Base-by-base conservation (phyloP, 495 filamentous ascomycete species). In the Daldinia loculata region DNA sequence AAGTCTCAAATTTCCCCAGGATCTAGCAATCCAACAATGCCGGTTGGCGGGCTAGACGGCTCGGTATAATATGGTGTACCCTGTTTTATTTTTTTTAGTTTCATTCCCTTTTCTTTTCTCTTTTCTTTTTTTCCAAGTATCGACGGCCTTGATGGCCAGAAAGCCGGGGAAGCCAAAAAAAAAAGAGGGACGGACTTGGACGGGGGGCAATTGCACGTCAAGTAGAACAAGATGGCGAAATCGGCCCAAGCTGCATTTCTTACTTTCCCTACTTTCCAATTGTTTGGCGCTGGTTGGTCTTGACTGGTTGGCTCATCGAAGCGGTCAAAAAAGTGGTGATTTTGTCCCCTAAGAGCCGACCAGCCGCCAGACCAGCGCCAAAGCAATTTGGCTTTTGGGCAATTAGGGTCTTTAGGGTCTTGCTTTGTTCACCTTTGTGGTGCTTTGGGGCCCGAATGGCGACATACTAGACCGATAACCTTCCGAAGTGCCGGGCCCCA, bases 381-480 rank as follows among this genome's bases (percentile, higher is more conserved):
- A 60, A 32, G 9, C 15, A 32, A 36, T 56, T 55, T 27, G 15
- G 24, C 52, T 69, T 59, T 53, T 56, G 36, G 45, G 24, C 30
- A 53, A 29, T 69, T 55, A 63, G 59, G 30, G 30, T 30, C 30
- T 69, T 69, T 69, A 29, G 17, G 41, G 27, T 56, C 34, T 60
- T 62, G 51, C 41, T 61, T 67, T 39, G 9, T 61, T 56, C 56
- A 60, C 60, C 15, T 65, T 70, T 58, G 61, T 61, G 51, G 70
- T 72, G 70, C 66, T 69, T 66, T 69, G 41, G 50, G 56, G 61
- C 51, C 70, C 56, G 56, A 69, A 73, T 72, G 60, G 70, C 70
- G 70, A 72, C 70, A 72, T 72, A 36, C 56, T 62, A 52, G 56
- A n/a, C 65, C 70, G 70, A 73, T 69, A 73, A 66, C 65, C 70